A percentile compares a stretch with the other conserved stretches of the same genome.
Evolutionary conservation across 768 basidiomycete genomes (phyloP).

Genomic region (Termitomyces sp.): DNA sequence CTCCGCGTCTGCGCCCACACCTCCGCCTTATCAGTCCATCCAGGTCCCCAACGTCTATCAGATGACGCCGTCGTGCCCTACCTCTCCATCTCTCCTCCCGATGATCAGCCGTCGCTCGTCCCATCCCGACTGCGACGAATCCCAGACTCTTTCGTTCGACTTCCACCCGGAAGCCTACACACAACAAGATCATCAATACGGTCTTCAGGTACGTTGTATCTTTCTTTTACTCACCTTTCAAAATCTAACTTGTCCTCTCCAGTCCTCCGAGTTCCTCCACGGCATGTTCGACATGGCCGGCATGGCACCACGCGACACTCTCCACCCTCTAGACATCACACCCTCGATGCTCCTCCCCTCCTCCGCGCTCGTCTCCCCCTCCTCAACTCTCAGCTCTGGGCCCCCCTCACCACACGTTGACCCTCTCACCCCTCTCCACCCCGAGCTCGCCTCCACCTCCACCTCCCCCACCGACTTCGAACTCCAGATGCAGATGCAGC

Average conservation of each 20-base stretch:
- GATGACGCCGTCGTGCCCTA: slow-evolving; percentile 54
- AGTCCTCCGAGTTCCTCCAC: slow-evolving; percentile 51
- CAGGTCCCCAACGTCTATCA: slow-evolving; percentile 62
- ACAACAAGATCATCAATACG: slow-evolving; percentile 34
- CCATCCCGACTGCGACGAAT: slow-evolving; percentile 44
- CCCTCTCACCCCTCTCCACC: slow-evolving; percentile 45
- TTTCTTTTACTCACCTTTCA: slow-evolving; percentile 7
- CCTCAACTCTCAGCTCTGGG: slow-evolving; percentile 43
- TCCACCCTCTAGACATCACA: slow-evolving; percentile 33
- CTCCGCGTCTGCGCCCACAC: slow-evolving; percentile 59
- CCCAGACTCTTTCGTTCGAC: slow-evolving; percentile 51
- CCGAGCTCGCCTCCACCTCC: slow-evolving; percentile 25
- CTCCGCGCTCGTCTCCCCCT: slow-evolving; percentile 46
- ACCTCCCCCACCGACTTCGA: slow-evolving; percentile 19
- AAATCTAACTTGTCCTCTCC: slow-evolving; percentile 5
- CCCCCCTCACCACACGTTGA: too few relatives aligned
- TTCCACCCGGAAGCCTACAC: slow-evolving; percentile 47
- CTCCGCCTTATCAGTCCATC: slow-evolving; percentile 65
- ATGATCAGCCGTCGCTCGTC: slow-evolving; percentile 63
- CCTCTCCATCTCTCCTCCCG: slow-evolving; percentile 53
- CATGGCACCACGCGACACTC: slow-evolving; percentile 16
- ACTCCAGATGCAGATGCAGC: slow-evolving; percentile 35
- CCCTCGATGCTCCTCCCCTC: slow-evolving; percentile 42
- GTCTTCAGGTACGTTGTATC: slow-evolving; percentile 33
- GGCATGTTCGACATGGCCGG: slow-evolving; percentile 40